Conservation (phyloP, 352 stramenopile species). For the Globisporangium viniferum region DNA sequence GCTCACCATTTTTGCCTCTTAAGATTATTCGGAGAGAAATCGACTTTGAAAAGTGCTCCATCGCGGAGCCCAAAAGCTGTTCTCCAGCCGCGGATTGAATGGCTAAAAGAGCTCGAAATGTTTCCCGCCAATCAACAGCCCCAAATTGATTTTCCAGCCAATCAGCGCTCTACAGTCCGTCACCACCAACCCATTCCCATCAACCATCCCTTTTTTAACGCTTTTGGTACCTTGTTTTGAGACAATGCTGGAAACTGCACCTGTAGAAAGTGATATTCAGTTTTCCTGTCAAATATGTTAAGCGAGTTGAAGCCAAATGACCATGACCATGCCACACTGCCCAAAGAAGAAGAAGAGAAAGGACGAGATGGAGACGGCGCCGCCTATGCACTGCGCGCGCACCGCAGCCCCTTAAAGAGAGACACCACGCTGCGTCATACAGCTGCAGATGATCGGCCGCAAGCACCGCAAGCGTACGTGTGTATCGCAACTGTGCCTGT, state of each 20-base stretch:
- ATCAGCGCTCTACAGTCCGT: neutral
- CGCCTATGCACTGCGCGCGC: neutral
- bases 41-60: conserved; percentile 68
- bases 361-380: neutral
- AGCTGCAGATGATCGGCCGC: conserved; percentile 41
- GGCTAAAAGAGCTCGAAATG: conserved; percentile 35
- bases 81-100: conserved; percentile 43
- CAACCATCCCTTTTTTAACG: neutral
- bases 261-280: neutral
- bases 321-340: neutral
- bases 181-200: neutral
- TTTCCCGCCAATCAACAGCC: conserved; percentile 36
- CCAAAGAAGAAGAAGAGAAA: neutral
- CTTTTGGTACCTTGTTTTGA: neutral
- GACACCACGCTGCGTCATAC: neutral
- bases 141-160: neutral
- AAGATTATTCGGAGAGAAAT: conserved; percentile 72
- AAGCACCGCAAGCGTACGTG: conserved; percentile 53
- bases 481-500: neutral
- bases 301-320: neutral
- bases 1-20: conserved; percentile 71
- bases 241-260: neutral
- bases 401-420: neutral
- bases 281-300: neutral
- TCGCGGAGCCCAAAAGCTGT: conserved; percentile 11